Conservation (phyloP, 2,329 filamentous ascomycete species). For the Diplodia scrobiculata region DNA sequence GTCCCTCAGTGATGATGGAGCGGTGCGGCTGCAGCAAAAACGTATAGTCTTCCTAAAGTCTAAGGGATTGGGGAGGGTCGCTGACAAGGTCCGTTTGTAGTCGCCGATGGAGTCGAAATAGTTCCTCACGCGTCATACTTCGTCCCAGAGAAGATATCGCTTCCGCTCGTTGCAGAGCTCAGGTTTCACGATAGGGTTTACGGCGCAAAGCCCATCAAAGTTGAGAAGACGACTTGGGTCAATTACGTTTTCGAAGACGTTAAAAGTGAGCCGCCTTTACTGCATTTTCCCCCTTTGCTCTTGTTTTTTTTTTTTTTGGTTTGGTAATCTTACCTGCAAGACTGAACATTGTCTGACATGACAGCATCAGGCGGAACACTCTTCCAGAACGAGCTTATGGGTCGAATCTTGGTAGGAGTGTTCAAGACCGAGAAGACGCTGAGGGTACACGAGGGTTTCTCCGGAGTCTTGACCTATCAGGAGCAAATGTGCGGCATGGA, state of each 20-base stretch:
- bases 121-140: slow-evolving; percentile 53
- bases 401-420: slow-evolving; percentile 48
- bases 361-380: slow-evolving; percentile 38
- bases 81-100: slow-evolving; percentile 8
- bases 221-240: slow-evolving; percentile 49
- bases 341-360: not conserved
- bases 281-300: too few species aligned
- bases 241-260: slow-evolving; percentile 49
- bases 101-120: slow-evolving; percentile 32
- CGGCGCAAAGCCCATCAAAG: slow-evolving; percentile 40
- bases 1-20: slow-evolving; percentile 49
- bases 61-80: too few species aligned
- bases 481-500: slow-evolving; percentile 55
- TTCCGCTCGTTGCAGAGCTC: slow-evolving; percentile 45
- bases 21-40: slow-evolving; percentile 48
- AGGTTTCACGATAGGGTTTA: slow-evolving; percentile 46
- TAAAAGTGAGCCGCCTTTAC: slow-evolving; percentile 34
- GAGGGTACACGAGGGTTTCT: slow-evolving; percentile 49
- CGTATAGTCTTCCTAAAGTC: slow-evolving; percentile 30
- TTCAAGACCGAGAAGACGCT: slow-evolving; percentile 50
- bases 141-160: slow-evolving; percentile 48
- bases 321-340: not conserved
- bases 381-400: slow-evolving; percentile 53
- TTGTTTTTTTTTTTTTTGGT: too few species aligned
- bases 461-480: slow-evolving; percentile 48